Evolutionary conservation across 768 basidiomycete species (phyloP).

Genomic region (Dioszegia hungarica): DNA sequence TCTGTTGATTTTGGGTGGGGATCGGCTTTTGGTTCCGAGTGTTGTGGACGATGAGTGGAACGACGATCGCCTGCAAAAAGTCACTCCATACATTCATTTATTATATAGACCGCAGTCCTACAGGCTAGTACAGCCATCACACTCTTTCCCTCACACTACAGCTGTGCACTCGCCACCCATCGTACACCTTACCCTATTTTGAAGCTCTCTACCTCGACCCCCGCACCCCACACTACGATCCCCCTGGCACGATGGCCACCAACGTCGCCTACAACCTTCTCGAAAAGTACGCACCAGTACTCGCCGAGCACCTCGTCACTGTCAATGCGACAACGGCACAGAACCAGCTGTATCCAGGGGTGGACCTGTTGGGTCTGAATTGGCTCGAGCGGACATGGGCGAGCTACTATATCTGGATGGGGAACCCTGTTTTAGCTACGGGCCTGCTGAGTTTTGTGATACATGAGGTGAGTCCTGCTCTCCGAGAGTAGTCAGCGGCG

Average conservation of each 20-base stretch:
- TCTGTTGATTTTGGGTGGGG: no score
- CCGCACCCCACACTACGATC: not conserved
- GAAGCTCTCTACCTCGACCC: not conserved
- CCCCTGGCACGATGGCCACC: constrained; percentile 16
- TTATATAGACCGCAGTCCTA: no score
- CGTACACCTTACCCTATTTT: no score
- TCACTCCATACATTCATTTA: no score
- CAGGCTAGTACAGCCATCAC: no score
- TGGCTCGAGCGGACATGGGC: constrained; percentile 69
- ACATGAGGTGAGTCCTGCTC: constrained; percentile 72
- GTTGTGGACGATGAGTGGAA: no score
- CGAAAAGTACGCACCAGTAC: constrained; percentile 38
- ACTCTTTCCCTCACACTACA: no score
- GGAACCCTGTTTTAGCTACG: constrained; percentile 85
- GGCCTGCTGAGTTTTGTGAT: constrained; percentile 86
- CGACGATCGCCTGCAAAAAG: no score
- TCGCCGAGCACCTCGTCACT: constrained; percentile 40
- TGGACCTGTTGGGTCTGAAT: constrained; percentile 39
- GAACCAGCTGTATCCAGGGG: constrained; percentile 57
- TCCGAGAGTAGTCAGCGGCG: no score
- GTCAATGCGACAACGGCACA: constrained; percentile 86
- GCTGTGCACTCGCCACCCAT: no score
- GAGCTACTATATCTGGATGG: constrained; percentile 75
- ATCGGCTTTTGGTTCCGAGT: no score
- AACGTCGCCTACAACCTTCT: constrained; percentile 26